phyloP scores from a whole-genome alignment of 2,329 filamentous ascomycete species.

The Sarocladium kiliense region DNA sequence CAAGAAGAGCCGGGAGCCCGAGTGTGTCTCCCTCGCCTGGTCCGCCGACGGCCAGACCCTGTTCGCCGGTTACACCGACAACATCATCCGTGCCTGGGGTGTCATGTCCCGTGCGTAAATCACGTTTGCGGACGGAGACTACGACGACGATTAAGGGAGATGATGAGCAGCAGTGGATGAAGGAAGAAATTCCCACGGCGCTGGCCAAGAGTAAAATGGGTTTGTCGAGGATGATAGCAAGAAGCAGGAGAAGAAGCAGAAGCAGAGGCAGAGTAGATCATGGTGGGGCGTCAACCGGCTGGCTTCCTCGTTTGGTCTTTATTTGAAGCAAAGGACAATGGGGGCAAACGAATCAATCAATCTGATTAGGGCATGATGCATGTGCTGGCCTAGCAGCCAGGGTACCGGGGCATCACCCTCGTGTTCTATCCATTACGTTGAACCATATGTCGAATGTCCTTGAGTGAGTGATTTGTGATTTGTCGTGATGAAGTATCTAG shows the following conservation, averaged over 20 bases:
- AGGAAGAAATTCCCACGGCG: conserved; percentile 5
- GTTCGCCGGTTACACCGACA: conserved; percentile 99
- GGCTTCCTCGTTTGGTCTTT: conserved; percentile 42
- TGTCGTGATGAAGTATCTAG: too few relatives aligned
- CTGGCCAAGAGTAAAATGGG: not conserved
- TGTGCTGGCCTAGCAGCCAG: conserved; percentile 27
- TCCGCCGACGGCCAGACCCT: conserved; percentile 97
- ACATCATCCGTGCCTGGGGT: conserved; percentile 97
- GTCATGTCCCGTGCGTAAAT: conserved; percentile 88
- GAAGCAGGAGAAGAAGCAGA: conserved; percentile 8
- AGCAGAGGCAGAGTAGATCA: conserved; percentile 31
- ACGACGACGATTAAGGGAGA: not conserved
- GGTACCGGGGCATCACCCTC: conserved; percentile 29
- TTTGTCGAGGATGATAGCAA: conserved; percentile 11
- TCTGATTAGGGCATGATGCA: conserved; percentile 31
- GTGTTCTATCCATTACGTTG: conserved; percentile 31
- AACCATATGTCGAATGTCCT: not conserved
- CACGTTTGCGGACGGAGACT: not conserved
- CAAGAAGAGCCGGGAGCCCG: conserved; percentile 98
- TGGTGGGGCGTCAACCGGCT: conserved; percentile 41
- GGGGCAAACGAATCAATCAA: conserved; percentile 24
- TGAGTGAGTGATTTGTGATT: not conserved
- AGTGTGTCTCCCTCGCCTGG: conserved; percentile 97
- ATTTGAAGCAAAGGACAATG: conserved; percentile 32
- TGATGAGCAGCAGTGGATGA: conserved; percentile 3